phyloP scores from a whole-genome alignment of 345 rosid species.

The Abelmoschus esculentus region DNA sequence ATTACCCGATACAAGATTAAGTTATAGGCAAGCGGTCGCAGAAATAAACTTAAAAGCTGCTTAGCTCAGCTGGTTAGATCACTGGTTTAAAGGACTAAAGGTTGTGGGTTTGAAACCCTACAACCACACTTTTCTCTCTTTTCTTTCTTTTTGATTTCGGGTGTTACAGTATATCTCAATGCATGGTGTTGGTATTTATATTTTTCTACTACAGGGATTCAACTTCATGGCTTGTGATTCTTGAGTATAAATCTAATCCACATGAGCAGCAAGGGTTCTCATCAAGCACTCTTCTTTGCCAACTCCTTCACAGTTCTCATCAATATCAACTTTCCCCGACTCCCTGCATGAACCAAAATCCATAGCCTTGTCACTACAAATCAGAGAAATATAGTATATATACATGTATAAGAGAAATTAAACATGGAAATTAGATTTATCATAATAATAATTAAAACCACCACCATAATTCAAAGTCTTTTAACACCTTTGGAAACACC shows the following conservation, averaged over 20 bases:
- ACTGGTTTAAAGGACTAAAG: no score
- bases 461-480: not conserved
- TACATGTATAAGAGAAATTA: no score
- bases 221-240: constrained; percentile 24
- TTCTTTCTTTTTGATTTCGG: no score
- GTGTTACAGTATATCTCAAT: no score
- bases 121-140: no score
- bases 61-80: no score
- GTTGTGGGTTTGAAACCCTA: no score
- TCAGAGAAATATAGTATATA: not conserved
- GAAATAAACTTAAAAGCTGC: no score
- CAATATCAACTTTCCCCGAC: not conserved
- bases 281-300: constrained; percentile 24
- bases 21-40: no score
- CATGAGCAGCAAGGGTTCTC: constrained; percentile 38
- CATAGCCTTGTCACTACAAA: not conserved
- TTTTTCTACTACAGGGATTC: not conserved
- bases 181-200: no score
- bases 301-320: constrained; percentile 18
- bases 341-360: constrained; percentile 11
- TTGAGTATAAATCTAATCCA: constrained; percentile 51
- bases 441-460: not conserved
- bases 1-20: no score
- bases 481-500: not conserved
- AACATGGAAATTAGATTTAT: not conserved